phyloP scores from a whole-genome alignment of 1,284 basidiomycete genomes.

The Amylostereum areolatum region DNA sequence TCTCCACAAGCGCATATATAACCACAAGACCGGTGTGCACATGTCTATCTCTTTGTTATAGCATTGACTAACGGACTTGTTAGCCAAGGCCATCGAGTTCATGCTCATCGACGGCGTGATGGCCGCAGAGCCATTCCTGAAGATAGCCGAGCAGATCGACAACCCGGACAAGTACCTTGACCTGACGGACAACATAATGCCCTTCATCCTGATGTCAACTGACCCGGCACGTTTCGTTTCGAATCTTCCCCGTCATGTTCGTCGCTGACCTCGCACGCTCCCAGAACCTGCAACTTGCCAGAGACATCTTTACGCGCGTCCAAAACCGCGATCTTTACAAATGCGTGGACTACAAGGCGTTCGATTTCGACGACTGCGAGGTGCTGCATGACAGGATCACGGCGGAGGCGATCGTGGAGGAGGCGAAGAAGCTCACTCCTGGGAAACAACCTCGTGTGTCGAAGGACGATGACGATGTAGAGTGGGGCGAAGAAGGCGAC shows the following conservation, averaged over 20 bases:
- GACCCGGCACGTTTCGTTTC: constrained; percentile 32
- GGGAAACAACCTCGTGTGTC: background rate
- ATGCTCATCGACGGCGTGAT: constrained; percentile 74
- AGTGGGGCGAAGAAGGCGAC: constrained; percentile 13
- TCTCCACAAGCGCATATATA: constrained; percentile 72
- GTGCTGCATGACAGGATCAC: constrained; percentile 44
- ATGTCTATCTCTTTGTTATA: background rate
- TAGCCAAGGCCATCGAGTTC: constrained; percentile 68
- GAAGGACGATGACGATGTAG: constrained; percentile 2
- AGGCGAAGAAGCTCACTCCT: constrained; percentile 28
- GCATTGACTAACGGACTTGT: background rate
- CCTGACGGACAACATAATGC: constrained; percentile 63
- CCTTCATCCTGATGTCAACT: constrained; percentile 47
- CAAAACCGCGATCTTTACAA: constrained; percentile 59
- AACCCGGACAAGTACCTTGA: constrained; percentile 53
- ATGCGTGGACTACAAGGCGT: constrained; percentile 60
- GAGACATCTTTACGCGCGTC: constrained; percentile 55
- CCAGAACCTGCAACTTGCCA: constrained; percentile 55
- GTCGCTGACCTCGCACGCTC: background rate
- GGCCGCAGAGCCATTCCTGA: constrained; percentile 54
- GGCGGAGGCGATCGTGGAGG: constrained; percentile 45
- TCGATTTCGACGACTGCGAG: constrained; percentile 40
- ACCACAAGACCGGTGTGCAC: constrained; percentile 66
- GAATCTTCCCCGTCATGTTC: background rate
- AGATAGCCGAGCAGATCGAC: constrained; percentile 51